Evolutionary conservation across 208 protist species (phyloP), one percentile per base, ranked within the genome.

Genomic region (Naegleria fowleri): DNA sequence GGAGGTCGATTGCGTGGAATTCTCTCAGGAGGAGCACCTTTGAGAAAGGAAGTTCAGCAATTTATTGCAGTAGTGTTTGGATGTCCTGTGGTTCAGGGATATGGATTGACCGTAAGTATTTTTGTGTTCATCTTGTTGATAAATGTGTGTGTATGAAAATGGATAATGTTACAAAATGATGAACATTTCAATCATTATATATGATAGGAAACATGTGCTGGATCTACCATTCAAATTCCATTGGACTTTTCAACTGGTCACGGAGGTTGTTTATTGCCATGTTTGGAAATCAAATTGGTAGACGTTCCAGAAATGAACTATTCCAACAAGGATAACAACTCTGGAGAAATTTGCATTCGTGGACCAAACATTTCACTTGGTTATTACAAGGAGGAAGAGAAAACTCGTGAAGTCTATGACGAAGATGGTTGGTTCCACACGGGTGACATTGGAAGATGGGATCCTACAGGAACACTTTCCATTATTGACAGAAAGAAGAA

Each of bases 401-500:
- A 52, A 33, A 94, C 88, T 41, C 87, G 5, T 36, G 94, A 96
- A 90, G 91, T 90, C 13, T 91, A 96, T 29, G 93, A 95, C 33
- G 58, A n/a, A 7, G 94, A 97, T n/a, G 94, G 96, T 16, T 97
- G 95, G 95, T 92, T 97, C 39, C 94, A 96, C 91, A 96, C 96
- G 29, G 96, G 96, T 75, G 96, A 97, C 91, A 94, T 97, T 86
- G 96, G 96, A 86, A 55, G 55, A 88, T 79, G 43, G 22, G 38
- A 58, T 48, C n/a, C 90, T 43, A 92, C 95, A 83, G 95, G 93
- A 38, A 91, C 91, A 11, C 83, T 97, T 33, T 83, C 83, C 38
- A 96, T 98, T 91, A 96, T 98, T 91, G 96, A 98, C 90, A 90
- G 96, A 83, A 95, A 95, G 86, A 98, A 98, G 88, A 93, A 97